Conservation (phyloP, 345 rosid genomes). For the Murraya paniculata region DNA sequence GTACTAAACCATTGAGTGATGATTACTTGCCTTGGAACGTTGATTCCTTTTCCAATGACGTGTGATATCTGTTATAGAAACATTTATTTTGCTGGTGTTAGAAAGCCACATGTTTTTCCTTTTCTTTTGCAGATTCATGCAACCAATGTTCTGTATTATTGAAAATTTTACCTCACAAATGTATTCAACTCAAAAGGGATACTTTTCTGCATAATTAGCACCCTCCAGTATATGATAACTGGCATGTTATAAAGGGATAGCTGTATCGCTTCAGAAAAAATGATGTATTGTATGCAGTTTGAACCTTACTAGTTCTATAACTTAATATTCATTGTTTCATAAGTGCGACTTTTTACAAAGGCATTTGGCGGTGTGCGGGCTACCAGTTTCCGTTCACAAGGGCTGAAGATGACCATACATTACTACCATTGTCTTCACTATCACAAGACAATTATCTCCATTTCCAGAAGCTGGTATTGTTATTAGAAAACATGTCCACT, state of each 20-base stretch:
- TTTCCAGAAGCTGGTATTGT: neutral
- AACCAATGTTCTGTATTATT: neutral
- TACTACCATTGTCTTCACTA: neutral
- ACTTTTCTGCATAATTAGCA: neutral
- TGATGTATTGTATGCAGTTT: neutral
- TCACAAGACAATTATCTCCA: neutral
- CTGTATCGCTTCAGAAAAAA: neutral
- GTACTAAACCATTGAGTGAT: conserved; percentile 9
- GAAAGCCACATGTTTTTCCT: too few relatives aligned
- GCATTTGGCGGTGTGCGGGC: neutral
- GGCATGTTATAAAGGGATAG: neutral
- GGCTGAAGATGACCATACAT: neutral
- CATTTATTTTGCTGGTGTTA: neutral
- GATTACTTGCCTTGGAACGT: neutral
- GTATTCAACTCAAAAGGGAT: neutral
- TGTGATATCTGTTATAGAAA: neutral
- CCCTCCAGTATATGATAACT: neutral
- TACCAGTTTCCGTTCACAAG: neutral
- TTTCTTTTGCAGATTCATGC: neutral
- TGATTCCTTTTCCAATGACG: neutral
- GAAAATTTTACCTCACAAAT: neutral
- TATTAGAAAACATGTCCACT: neutral
- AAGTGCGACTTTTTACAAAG: neutral
- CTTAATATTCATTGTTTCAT: neutral
- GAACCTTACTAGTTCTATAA: neutral